Evolutionary conservation across 352 stramenopile genomes (phyloP), one percentile per base, ranked within the genome.

Genomic region (Pythium sp.): DNA sequence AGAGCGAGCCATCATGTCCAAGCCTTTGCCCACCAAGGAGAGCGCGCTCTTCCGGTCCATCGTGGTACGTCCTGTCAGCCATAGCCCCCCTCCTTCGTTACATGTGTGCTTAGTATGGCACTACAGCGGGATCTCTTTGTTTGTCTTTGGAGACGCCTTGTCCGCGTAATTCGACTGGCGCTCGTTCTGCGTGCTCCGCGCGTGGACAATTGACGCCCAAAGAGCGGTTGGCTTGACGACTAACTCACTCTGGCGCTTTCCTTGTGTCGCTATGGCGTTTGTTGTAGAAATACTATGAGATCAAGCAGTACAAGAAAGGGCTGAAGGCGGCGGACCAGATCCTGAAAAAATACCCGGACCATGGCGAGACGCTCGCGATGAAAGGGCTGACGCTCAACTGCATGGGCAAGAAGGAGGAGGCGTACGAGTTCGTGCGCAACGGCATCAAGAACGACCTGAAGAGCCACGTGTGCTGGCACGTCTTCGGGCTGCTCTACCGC

Each of bases 241-340:
- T 64, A 49, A n/a, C 28, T 5, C 47, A 7, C 47, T 22, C 18
- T 51, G 43, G 43, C 6, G 43, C 43, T 51, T 5, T 49, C 22
- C n/a, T 56, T 9, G 22, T 32, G 49, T 26, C 4, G 0, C 28
- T 67, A 20, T 28, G 54, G 65, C 36, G 58, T 18, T 11, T 30
- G 5, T 8, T 70, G 22, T 63, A 92, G 83, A 99, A 98, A 92
- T 97, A 95, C 73, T 99, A 99, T 78, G 97, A 99, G 81, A 90
- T 86, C 51, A 99, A 99, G 78, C 93, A 99, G 74, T 99, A 99
- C 88, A 99, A 99, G 81, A 99, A 99, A 73, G 96, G 94, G 4
- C 77, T 99, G 4, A 99, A 99, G 72, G 88, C 94, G 24, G 92
- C 97, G 30, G 94, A 96, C 49, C 69, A 82, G 4, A 98, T 99